Conservation (phyloP, 192 early-diverging fungal genomes). For the Coemansia javaensis region DNA sequence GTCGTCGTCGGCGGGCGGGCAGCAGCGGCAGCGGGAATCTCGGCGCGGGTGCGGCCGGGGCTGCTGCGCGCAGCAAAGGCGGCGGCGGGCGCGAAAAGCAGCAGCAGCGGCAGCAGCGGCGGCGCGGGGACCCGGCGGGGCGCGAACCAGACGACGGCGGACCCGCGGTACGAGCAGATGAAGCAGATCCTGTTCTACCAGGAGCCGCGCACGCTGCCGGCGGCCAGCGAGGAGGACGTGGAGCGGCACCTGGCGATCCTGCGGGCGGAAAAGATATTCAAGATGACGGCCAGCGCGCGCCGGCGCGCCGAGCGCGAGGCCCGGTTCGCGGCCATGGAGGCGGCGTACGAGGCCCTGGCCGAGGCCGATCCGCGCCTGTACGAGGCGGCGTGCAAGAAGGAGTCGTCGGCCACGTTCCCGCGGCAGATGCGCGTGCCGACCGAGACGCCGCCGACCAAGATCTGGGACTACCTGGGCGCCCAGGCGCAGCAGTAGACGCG, state of each 20-base stretch:
- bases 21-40: too few relatives aligned
- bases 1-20: too few relatives aligned
- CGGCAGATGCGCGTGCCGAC: slow-evolving; percentile 69
- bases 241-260: slow-evolving; percentile 67
- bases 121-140: neutral
- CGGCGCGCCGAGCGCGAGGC: slow-evolving; percentile 44
- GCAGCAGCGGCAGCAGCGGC: slow-evolving; percentile 8
- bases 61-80: slow-evolving; percentile 14
- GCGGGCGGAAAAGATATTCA: slow-evolving; percentile 62
- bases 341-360: slow-evolving; percentile 64
- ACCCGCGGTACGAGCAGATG: slow-evolving; percentile 65
- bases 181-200: slow-evolving; percentile 65
- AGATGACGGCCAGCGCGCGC: slow-evolving; percentile 48
- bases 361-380: slow-evolving; percentile 56
- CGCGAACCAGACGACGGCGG: slow-evolving; percentile 25
- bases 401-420: slow-evolving; percentile 60
- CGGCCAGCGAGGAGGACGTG: slow-evolving; percentile 53
- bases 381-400: slow-evolving; percentile 57
- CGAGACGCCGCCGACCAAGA: slow-evolving; percentile 63
- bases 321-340: slow-evolving; percentile 62
- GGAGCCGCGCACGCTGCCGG: slow-evolving; percentile 41
- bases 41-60: neutral
- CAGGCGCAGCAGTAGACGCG: too few relatives aligned
- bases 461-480: slow-evolving; percentile 58
- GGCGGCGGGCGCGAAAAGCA: slow-evolving; percentile 10